Base-by-base conservation (phyloP, 495 filamentous ascomycete genomes). In the Cetradonia linearis region DNA sequence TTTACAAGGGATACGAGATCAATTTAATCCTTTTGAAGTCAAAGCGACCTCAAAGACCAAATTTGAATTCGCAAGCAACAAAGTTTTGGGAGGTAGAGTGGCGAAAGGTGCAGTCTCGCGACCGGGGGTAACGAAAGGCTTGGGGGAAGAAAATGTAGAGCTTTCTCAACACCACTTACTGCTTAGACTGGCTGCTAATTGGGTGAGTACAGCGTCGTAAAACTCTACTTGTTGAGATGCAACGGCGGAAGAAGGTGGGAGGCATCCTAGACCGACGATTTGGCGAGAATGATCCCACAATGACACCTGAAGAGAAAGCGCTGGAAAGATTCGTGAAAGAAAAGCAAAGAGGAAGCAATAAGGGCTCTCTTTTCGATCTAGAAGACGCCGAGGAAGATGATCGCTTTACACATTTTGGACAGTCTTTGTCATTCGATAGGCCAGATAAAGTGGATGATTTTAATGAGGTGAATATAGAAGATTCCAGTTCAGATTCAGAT, bases 21-120 rank as follows among this genome's bases (percentile, higher is more conserved):
- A 89, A 64, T 96, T 96, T 82, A 97, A 96, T 72, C 93, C 93
- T 3, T 98, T 97, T 71, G 93, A 98, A 70, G 80, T 94, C 70
- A 90, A 93, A 71, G 79, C 80, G 13, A 79, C 83, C 28, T 73
- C 81, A 0, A 75, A 81, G 33, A 79, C 77, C 64, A 96, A 95
- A 67, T 91, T 92, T 64, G 83, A 89, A 42, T 77, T 83, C 40
- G 81, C 82, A 3, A 89, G 81, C 18, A 86, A 79, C 60, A 76
- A 73, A 20, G 75, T 80, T 8, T 74, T 77, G 64, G 72, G 70
- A 33, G 76, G 70, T 53, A 78, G 75, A 50, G 72, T 73, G 25
- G 65, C 74, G 50, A 85, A 79, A 69, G 78, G 75, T 36, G 78
- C 80, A 56, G 67, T 81, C 34, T 82, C 81, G 23, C 78, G 92